phyloP scores from a whole-genome alignment of 73 alveolate species.

The Chromera velia region DNA sequence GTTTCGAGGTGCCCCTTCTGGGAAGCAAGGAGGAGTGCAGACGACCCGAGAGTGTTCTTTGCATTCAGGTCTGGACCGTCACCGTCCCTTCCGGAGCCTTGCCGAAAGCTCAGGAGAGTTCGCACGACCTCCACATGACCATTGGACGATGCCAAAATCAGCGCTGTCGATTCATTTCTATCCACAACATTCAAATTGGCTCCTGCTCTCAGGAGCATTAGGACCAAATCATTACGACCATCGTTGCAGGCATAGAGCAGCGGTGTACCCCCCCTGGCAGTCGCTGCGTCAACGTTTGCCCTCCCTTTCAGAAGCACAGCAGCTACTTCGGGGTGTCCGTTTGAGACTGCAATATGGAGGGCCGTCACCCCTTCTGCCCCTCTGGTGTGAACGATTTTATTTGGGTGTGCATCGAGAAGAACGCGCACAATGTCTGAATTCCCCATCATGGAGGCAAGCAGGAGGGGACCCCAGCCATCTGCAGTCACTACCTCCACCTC shows the following conservation, averaged over 20 bases:
- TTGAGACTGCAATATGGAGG: neutral
- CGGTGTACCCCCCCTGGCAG: constrained; percentile 4
- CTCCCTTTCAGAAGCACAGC: neutral
- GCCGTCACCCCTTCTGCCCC: neutral
- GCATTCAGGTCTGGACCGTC: too few relatives aligned
- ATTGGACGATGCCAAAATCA: too few relatives aligned
- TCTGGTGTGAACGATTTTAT: too few relatives aligned
- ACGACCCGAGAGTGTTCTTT: too few relatives aligned
- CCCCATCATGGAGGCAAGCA: constrained; percentile 1
- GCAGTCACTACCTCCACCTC: neutral
- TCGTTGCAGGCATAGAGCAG: neutral
- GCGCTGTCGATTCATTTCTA: too few relatives aligned
- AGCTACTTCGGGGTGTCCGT: constrained; percentile 4
- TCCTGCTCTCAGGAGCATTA: neutral
- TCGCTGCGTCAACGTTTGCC: neutral
- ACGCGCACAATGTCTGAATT: neutral
- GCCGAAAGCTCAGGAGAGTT: too few relatives aligned
- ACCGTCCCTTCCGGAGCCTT: too few relatives aligned
- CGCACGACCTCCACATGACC: too few relatives aligned
- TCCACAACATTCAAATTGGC: too few relatives aligned
- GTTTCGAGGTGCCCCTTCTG: too few relatives aligned
- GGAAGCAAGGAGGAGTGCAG: too few relatives aligned
- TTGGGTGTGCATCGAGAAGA: neutral
- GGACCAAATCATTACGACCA: constrained; percentile 1
- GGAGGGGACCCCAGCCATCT: neutral